phyloP scores from a whole-genome alignment of 805 yeast genomes.

The Zygotorulaspora danielsina region DNA sequence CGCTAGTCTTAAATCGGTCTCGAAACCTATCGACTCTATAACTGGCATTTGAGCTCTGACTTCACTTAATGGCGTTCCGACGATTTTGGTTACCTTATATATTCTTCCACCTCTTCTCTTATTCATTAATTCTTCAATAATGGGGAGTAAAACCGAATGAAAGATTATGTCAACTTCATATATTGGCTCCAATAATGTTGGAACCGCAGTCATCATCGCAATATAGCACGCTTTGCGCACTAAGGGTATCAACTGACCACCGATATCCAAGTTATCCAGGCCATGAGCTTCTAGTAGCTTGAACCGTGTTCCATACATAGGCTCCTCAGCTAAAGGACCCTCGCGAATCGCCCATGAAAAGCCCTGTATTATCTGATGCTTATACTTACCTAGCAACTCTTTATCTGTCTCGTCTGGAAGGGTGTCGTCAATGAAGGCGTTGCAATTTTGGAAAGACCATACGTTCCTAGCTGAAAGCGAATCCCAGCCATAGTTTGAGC shows the following conservation, averaged over 20 bases:
- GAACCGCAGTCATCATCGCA: conserved; percentile 72
- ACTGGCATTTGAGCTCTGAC: conserved; percentile 72
- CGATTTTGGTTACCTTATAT: conserved; percentile 47
- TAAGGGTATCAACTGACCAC: conserved; percentile 74
- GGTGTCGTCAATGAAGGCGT: conserved; percentile 64
- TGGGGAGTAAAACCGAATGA: conserved; percentile 43
- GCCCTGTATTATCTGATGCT: conserved; percentile 64
- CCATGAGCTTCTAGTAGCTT: conserved; percentile 56
- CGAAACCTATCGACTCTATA: conserved; percentile 86
- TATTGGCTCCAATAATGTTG: conserved; percentile 77
- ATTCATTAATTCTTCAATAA: conserved; percentile 48
- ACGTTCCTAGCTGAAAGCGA: conserved; percentile 74
- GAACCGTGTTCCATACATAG: conserved; percentile 65
- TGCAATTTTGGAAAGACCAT: conserved; percentile 75
- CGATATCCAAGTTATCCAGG: conserved; percentile 26
- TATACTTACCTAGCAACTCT: conserved; percentile 40
- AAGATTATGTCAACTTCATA: conserved; percentile 60
- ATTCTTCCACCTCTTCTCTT: conserved; percentile 67
- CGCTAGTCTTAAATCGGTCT: conserved; percentile 73
- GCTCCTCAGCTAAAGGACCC: conserved; percentile 92
- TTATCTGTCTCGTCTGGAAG: conserved; percentile 67
- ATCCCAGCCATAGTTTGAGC: conserved; percentile 70
- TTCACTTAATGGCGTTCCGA: conserved; percentile 65
- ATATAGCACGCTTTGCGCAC: conserved; percentile 79
- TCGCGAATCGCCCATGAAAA: conserved; percentile 78